These are phyloP conservation scores for Diaporthe vaccinii DNA, from an alignment of 2,329 filamentous ascomycete genomes.

Conservation along the genomic window DNA sequence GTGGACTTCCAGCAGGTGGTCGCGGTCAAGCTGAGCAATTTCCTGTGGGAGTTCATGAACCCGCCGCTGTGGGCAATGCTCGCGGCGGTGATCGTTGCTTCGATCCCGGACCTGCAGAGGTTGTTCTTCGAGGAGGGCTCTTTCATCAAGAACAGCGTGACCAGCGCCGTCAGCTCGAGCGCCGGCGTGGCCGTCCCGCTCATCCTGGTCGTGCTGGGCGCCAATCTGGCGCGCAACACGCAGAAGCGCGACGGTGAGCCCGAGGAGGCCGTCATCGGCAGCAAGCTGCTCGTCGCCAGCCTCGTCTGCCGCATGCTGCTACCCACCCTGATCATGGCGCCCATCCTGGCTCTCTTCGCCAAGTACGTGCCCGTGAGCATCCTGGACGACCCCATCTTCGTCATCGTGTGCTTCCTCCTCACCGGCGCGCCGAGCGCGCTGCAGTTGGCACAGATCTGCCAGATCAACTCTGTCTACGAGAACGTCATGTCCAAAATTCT, in stretches of 20 bases:
- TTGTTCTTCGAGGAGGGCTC: slow-evolving; percentile 91
- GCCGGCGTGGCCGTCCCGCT: slow-evolving; percentile 94
- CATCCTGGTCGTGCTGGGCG: slow-evolving; percentile 94
- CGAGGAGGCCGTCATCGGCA: slow-evolving; percentile 78
- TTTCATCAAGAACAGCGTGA: slow-evolving; percentile 93
- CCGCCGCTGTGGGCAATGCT: slow-evolving; percentile 98
- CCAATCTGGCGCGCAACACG: slow-evolving; percentile 93
- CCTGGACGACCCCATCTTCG: slow-evolving; percentile 96
- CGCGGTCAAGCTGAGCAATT: slow-evolving; percentile 66
- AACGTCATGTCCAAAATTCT: slow-evolving; percentile 92
- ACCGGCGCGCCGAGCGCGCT: slow-evolving; percentile 93
- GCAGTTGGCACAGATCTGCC: slow-evolving; percentile 97
- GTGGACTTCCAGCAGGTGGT: slow-evolving; percentile 51
- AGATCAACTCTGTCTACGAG: slow-evolving; percentile 97
- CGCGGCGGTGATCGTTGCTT: slow-evolving; percentile 89
- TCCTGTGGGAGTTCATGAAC: slow-evolving; percentile 96
- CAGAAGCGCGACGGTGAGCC: slow-evolving; percentile 77
- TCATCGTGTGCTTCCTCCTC: slow-evolving; percentile 97
- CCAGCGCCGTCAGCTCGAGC: slow-evolving; percentile 85
- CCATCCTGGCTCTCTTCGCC: slow-evolving; percentile 85
- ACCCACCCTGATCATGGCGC: slow-evolving; percentile 92
- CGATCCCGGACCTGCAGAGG: slow-evolving; percentile 83
- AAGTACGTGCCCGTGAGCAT: slow-evolving; percentile 96
- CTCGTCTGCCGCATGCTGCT: slow-evolving; percentile 92
- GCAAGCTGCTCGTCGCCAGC: slow-evolving; percentile 86